Percentiles rank a stretch among this genome's conserved stretches.
These are phyloP conservation scores for Amauroascus niger DNA, from an alignment of 2,329 filamentous ascomycete genomes.

Conservation along the genomic window DNA sequence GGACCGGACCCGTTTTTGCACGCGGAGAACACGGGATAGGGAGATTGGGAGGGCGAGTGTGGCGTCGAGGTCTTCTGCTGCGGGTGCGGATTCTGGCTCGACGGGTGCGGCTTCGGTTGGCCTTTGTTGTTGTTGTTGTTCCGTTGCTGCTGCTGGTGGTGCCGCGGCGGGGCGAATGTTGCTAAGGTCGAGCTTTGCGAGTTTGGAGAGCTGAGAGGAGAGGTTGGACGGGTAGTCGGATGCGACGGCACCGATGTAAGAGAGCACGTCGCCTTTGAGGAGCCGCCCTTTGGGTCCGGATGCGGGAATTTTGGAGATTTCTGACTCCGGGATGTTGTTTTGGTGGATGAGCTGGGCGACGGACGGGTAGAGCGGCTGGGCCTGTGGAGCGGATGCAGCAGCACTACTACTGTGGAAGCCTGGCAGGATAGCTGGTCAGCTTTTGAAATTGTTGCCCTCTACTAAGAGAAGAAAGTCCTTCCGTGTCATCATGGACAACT, in stretches of 20 bases:
- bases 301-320: slow-evolving; percentile 70
- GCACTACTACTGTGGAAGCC: slow-evolving; percentile 1
- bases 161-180: slow-evolving; percentile 75
- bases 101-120: slow-evolving; percentile 13
- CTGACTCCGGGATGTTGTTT: slow-evolving; percentile 64
- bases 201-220: slow-evolving; percentile 61
- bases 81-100: slow-evolving; percentile 21
- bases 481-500: background rate
- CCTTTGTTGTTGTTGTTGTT: slow-evolving; percentile 14
- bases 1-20: slow-evolving; percentile 69
- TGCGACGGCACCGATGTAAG: slow-evolving; percentile 71
- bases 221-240: slow-evolving; percentile 61
- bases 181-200: slow-evolving; percentile 79
- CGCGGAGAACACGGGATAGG: slow-evolving; percentile 64
- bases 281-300: slow-evolving; percentile 81
- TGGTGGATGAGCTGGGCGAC: slow-evolving; percentile 71
- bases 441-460: background rate
- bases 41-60: slow-evolving; percentile 65
- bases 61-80: slow-evolving; percentile 25
- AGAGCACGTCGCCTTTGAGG: slow-evolving; percentile 90
- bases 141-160: slow-evolving; percentile 17
- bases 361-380: slow-evolving; percentile 56
- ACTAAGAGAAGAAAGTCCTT: background rate
- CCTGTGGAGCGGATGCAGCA: slow-evolving; percentile 20
- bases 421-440: background rate